A percentile compares a stretch with the other conserved stretches of the same genome.
phyloP scores from a whole-genome alignment of 257 asterid species.

The Penstemon eatonii region DNA sequence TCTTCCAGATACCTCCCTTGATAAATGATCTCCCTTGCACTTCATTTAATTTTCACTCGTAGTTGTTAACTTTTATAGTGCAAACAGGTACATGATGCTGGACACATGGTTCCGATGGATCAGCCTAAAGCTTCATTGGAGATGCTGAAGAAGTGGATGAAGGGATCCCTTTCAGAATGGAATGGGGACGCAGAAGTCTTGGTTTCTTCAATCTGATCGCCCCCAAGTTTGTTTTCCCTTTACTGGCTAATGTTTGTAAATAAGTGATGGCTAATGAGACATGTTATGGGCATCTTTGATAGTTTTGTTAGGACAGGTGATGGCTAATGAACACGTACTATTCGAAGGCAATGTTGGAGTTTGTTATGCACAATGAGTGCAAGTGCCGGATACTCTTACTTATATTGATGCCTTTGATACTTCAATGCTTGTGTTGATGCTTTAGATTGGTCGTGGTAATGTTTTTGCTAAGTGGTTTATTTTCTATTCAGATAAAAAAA shows the following conservation, averaged over 20 bases:
- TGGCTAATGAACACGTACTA: neutral
- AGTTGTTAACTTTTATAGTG: neutral
- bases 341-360: constrained; percentile 3
- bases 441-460: too few species aligned
- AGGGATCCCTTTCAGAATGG: constrained; percentile 52
- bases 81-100: constrained; percentile 84
- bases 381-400: too few species aligned
- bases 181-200: constrained; percentile 36
- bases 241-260: constrained; percentile 28
- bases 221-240: constrained; percentile 9
- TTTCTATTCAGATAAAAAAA: too few species aligned
- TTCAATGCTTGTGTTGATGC: too few species aligned
- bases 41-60: constrained; percentile 12
- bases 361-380: too few species aligned
- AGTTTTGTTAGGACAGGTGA: constrained; percentile 15
- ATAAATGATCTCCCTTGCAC: neutral
- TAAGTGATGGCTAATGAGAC: constrained; percentile 18
- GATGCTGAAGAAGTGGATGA: constrained; percentile 87
- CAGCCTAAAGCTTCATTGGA: constrained; percentile 83
- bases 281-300: constrained; percentile 18
- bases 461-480: too few species aligned
- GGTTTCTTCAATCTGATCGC: constrained; percentile 66
- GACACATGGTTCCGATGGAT: constrained; percentile 99
- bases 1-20: neutral
- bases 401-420: too few species aligned